Evolutionary conservation across 1,284 basidiomycete genomes (phyloP).

Genomic region (Sanghuangporus weigelae): DNA sequence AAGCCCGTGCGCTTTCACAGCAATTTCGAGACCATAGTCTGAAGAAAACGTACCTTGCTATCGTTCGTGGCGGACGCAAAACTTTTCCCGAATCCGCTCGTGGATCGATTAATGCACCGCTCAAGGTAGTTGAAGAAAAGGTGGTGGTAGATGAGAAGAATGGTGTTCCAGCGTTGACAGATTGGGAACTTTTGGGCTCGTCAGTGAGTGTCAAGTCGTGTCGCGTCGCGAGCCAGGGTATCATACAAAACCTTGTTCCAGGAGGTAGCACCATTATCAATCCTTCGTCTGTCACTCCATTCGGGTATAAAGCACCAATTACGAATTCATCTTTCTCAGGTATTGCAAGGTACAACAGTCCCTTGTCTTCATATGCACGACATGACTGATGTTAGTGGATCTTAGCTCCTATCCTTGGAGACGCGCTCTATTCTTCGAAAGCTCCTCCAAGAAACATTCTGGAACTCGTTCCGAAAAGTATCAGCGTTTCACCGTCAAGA

Average conservation of each 20-base stretch:
- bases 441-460: constrained; percentile 28
- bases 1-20: constrained; percentile 45
- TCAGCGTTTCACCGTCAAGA: neutral
- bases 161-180: constrained; percentile 42
- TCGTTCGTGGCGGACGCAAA: constrained; percentile 50
- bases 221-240: no score
- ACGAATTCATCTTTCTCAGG: constrained; percentile 55
- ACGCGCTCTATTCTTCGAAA: constrained; percentile 40
- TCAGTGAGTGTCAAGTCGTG: constrained; percentile 42
- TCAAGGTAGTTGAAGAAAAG: constrained; percentile 42
- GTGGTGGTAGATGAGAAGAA: constrained; percentile 32
- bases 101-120: constrained; percentile 42
- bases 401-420: constrained; percentile 62
- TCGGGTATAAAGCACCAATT: constrained; percentile 72
- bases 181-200: constrained; percentile 55
- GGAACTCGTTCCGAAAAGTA: constrained; percentile 34
- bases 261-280: constrained; percentile 47
- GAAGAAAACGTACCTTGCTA: constrained; percentile 60
- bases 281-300: constrained; percentile 49
- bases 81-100: constrained; percentile 32
- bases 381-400: constrained; percentile 9
- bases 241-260: constrained; percentile 21
- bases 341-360: constrained; percentile 39
- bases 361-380: neutral
- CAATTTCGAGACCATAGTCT: constrained; percentile 48